Evolutionary conservation across 1,284 basidiomycete species (phyloP), one percentile per base, ranked within the genome.

Genomic region (Inonotus obliquus): DNA sequence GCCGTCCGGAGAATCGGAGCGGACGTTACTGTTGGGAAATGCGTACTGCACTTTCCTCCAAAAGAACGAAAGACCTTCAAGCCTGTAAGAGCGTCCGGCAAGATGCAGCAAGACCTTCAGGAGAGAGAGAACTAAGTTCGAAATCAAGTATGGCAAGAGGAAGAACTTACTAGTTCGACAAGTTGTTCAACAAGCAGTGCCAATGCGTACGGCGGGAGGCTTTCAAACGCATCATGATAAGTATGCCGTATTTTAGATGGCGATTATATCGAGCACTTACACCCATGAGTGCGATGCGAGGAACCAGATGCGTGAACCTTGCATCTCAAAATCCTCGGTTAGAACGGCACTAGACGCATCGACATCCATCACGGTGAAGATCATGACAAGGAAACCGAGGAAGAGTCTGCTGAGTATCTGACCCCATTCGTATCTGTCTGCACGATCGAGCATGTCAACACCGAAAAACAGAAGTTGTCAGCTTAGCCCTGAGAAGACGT

Each of bases 351-450:
- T 51, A 9, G 58, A 60, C 17, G 62, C 62, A 38, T 57, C 13
- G 14, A 60, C 54, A 53, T 63, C 62, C 54, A 63, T 19, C 19
- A 59, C 59, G 2, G 62, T 56, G 41, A 60, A 53, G 19, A 41
- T 38, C n/a, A 63, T 63, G 14, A 60, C 45, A 7, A 52, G 13
- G 5, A 25, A 52, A 7, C 62, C 62, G 2, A 60, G 19, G 23
- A 63, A n/a, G 11, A 63, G 37, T 37, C 62, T 60, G 38, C 62
- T 60, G 3, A 60, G 48, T 29, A 54, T 63, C 37, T 63, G 62
- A 9, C 62, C 62, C 62, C 61, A 63, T 57, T 63, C 62, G 25
- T 63, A 63, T 51, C 55, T 56, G 35, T 63, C 62, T 63, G 19
- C 17, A 27, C 21, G 37, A 4, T 14, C 37, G 21, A 25, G 19